Evolutionary conservation across 495 filamentous ascomycete genomes (phyloP), one percentile per base, ranked within the genome.

Genomic region (Elasticomyces elasticus): DNA sequence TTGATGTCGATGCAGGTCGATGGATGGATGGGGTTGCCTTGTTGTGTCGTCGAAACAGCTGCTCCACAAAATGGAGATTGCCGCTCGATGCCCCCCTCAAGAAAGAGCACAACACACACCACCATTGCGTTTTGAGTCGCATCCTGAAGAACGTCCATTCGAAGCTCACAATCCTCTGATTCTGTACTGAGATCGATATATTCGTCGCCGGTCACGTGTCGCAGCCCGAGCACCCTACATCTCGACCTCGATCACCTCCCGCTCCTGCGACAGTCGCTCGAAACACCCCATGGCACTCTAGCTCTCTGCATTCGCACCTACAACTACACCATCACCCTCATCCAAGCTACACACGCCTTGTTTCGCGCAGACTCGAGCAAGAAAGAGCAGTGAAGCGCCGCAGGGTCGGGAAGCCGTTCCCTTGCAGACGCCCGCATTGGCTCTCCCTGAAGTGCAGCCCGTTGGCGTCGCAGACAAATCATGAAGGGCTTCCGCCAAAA

Each of bases 401-500:
- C 28, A 48, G 30, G 33, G 54, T 48, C 24, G 55, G 55, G 42
- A 19, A 47, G 49, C 19, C 2, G 41, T 58, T 45, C 38, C 50
- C 56, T 59, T 59, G 56, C 56, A 53, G 56, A 59, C 27, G 24
- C 22, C 46, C 37, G 43, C 49, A 52, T 44, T 50, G 46, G 48
- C 41, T 52, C 27, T 22, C 46, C 47, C 49, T 4, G 15, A 48
- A 20, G 25, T n/a, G 12, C 26, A 54, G 15, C 47, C 51, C 11
- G 12, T 42, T 22, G 49, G 33, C 42, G 43, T 30, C 26, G 50
- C 19, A 12, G 19, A 17, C 35, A 25, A 43, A 57, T 42, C 46
- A 97, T 98, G 92, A 96, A 95, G 76, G 83, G 87, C 67, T 95
- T 98, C 72, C 85, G 92, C 74, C 88, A 94, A 76, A 85, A 86